Percentiles rank a stretch among this genome's conserved stretches.
These are phyloP conservation scores for Monilinia laxa DNA, from an alignment of 2,329 filamentous ascomycete species.

Conservation along the genomic window DNA sequence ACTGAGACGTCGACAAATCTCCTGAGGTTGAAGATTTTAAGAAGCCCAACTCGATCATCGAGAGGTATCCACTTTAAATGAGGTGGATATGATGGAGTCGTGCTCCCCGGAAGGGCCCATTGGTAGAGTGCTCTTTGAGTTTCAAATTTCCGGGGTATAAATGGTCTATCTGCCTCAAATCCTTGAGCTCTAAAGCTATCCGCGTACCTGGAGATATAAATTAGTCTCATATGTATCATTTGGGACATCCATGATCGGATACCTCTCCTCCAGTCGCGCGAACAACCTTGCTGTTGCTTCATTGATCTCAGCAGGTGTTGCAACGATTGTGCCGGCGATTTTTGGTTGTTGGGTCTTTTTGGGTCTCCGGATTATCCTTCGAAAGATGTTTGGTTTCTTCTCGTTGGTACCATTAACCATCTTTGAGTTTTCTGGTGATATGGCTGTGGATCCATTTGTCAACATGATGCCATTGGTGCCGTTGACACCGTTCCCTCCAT, in stretches of 20 bases:
- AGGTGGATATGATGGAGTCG: slow-evolving; percentile 34
- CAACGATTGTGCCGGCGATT: neutral
- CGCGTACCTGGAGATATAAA: neutral
- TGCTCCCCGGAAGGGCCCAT: slow-evolving; percentile 20
- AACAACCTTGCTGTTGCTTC: slow-evolving; percentile 17
- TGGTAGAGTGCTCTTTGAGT: slow-evolving; percentile 21
- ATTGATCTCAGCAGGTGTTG: slow-evolving; percentile 12
- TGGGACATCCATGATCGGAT: neutral
- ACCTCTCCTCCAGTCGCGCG: slow-evolving; percentile 12
- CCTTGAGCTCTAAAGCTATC: slow-evolving; percentile 9
- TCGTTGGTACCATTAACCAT: neutral
- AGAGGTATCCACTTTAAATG: slow-evolving; percentile 36
- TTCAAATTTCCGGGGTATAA: slow-evolving; percentile 18
- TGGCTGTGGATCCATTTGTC: slow-evolving; percentile 1
- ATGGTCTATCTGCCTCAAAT: slow-evolving; percentile 11
- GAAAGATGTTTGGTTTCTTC: slow-evolving; percentile 17
- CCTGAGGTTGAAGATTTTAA: slow-evolving; percentile 37
- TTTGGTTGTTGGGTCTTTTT: neutral
- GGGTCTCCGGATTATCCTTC: slow-evolving; percentile 11
- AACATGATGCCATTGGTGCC: neutral
- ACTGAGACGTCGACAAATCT: slow-evolving; percentile 31
- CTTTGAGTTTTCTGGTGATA: neutral
- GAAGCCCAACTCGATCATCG: slow-evolving; percentile 30
- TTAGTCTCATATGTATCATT: neutral
- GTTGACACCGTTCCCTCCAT: neutral